Conservation (phyloP, 1,284 basidiomycete species). For the Ceratobasidium sp. region DNA sequence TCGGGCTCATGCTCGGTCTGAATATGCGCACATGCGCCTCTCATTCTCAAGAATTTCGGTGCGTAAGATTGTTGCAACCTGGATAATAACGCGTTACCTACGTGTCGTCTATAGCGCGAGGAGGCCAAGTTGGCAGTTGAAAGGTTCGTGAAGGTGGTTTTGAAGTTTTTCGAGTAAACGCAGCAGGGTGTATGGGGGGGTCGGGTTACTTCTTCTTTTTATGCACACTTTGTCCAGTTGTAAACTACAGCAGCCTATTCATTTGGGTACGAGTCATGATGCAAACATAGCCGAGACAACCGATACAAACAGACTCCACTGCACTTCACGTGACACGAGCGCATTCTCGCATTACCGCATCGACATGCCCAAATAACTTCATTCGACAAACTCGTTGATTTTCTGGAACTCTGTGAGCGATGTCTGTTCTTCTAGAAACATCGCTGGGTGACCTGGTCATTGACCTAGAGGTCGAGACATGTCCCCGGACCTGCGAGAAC, state of each 20-base stretch:
- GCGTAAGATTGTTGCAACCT: constrained; percentile 49
- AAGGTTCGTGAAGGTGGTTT: constrained; percentile 60
- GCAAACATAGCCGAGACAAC: no score
- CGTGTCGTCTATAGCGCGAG: constrained; percentile 54
- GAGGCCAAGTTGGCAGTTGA: constrained; percentile 62
- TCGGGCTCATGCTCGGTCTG: constrained; percentile 7
- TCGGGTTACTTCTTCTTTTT: no score
- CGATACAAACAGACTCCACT: no score
- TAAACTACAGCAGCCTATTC: neutral
- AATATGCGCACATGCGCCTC: constrained; percentile 70
- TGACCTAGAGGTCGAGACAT: constrained; percentile 92
- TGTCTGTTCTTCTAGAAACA: constrained; percentile 97
- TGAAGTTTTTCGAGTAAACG: constrained; percentile 48
- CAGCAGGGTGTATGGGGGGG: neutral
- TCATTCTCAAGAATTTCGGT: constrained; percentile 71
- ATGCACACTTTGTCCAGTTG: neutral
- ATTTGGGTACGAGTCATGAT: neutral
- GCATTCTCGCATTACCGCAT: neutral
- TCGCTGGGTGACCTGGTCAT: constrained; percentile 96
- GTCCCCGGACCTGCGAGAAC: constrained; percentile 92
- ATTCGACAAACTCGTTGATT: neutral
- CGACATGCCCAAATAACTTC: constrained; percentile 23
- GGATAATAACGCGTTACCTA: neutral
- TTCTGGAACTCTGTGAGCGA: constrained; percentile 55
- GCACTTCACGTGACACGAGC: constrained; percentile 6